Evolutionary conservation across 202 grass and related monocot species (phyloP), one percentile per base, ranked within the genome.

Genomic region (Zizania palustris): DNA sequence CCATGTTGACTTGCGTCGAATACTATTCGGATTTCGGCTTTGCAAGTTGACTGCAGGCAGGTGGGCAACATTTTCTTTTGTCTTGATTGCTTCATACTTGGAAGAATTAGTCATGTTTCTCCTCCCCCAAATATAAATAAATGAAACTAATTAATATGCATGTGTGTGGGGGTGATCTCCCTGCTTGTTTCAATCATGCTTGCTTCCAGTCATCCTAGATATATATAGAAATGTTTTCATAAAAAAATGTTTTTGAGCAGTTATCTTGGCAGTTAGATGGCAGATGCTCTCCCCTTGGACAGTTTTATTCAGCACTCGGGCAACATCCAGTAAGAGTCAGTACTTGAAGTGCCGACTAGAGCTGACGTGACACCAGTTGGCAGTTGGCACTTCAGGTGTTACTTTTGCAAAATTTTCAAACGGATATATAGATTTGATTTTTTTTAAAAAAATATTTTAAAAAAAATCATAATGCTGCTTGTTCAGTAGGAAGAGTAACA

Each of bases 111-210:
- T 45, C 75, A 60, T 45, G 62, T n/a, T 22, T 68, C 42, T 28
- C 28, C 42, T 28, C 28, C 28, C 28, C 28, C 28, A 28, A 28
- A 28, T 28, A 28, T 28, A 28, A 28, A 28, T 13, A 28, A 14
- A 28, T 28, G 28, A 28, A 28, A 28, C 28, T 28, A 28, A 28
- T 28, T 28, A 28, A 28, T 28, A 28, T 28, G n/a, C n/a, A 28
- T 28, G 4, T 19, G 8, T 18, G 16, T 44, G 7, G 51, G n/a
- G n/a, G 2, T 55, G 19, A 7, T 53, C 44, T 43, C 53, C 38
- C 15, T 43, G 69, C 45, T 43, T 80, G 63, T 80, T 85, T 42
- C 21, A 45, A 7, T 81, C 55, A 69, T 10, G 57, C 70, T 5
- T n/a, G 61, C 74, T 63, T 73, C 72, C 10, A 76, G 65, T 81